These are phyloP conservation scores for Acanthamoeba lenticulata DNA, from an alignment of 208 protist genomes.

Conservation along the genomic window DNA sequence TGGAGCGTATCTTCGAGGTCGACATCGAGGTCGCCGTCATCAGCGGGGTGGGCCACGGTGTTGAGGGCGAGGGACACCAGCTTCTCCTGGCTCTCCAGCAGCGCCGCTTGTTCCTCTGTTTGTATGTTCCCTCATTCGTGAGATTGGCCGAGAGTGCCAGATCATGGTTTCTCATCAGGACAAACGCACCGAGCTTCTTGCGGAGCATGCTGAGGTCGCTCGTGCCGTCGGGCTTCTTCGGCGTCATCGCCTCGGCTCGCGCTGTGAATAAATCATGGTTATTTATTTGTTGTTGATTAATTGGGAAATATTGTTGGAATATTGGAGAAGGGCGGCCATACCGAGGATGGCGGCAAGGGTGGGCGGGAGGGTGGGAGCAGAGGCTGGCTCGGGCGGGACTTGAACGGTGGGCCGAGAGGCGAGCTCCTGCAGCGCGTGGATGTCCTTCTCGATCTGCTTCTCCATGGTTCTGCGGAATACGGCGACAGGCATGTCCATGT, in stretches of 20 bases:
- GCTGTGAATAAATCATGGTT: background rate
- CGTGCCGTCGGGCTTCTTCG: background rate
- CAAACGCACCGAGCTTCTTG: background rate
- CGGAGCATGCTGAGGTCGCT: background rate
- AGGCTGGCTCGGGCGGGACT: background rate
- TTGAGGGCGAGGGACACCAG: background rate
- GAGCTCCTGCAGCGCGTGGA: background rate
- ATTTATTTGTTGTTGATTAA: too few species aligned
- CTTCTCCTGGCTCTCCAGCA: slow-evolving; percentile 24
- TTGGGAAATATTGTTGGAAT: background rate
- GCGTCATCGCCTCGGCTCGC: background rate
- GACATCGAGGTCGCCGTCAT: background rate
- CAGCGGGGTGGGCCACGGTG: background rate
- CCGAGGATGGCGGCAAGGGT: slow-evolving; percentile 24
- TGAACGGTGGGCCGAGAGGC: background rate
- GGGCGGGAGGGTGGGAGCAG: background rate
- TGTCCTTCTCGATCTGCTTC: slow-evolving; percentile 7
- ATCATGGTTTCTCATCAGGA: too few species aligned
- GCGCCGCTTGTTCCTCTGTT: slow-evolving; percentile 16
- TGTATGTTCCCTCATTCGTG: background rate
- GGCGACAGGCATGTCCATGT: background rate
- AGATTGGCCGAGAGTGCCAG: background rate
- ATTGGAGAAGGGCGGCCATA: background rate
- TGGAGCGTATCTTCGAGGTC: background rate
- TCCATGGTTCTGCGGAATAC: slow-evolving; percentile 26